Evolutionary conservation across 192 early-diverging fungal species (phyloP), one percentile per base, ranked within the genome.

Genomic region (Phycomyces blakesleeanus): DNA sequence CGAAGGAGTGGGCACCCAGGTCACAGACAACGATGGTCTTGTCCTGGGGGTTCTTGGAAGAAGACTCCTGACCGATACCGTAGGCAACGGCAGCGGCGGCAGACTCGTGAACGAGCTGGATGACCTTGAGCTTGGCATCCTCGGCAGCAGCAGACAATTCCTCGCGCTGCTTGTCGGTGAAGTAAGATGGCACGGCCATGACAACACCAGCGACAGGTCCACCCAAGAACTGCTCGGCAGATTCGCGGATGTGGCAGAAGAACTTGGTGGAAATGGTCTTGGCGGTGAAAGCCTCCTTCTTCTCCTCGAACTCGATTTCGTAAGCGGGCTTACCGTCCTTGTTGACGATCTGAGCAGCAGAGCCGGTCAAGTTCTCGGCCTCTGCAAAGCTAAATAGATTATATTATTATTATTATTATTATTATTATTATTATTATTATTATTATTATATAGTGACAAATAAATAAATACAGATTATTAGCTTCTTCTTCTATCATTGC

Each of bases 81-180:
- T 93, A 98, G 49, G 92, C 87, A 55, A 98, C 76, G 41, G 87
- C 92, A 57, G 93, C 93, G 26, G 95, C 95, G 62, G 89, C 84
- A 26, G 96, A 91, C 77, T 98, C 96, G 38, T 87, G 78, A 21
- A 98, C 82, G 49, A 92, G 82, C 81, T 91, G 91, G 52, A 90
- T 78, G 22, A 89, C 82, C 37, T 79, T 79, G 67, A 97, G 85
- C 16, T 93, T 94, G 34, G 94, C 93, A 54, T 80, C 84, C 22
- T 78, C 77, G 61, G 89, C 87, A 39, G 90, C 83, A 51, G 73
- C 68, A 16, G 75, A 63, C 24, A 98, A 71, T 49, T 87, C 89
- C 42, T 76, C 73, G 49, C 83, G 79, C 73, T 94, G 89, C 59
- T 74, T 76, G 21, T 85, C 84, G 27, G 84, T 82, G 67, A 94